These are phyloP conservation scores for Eucalyptus curtisii DNA, from an alignment of 345 rosid genomes.

Conservation along the genomic window DNA sequence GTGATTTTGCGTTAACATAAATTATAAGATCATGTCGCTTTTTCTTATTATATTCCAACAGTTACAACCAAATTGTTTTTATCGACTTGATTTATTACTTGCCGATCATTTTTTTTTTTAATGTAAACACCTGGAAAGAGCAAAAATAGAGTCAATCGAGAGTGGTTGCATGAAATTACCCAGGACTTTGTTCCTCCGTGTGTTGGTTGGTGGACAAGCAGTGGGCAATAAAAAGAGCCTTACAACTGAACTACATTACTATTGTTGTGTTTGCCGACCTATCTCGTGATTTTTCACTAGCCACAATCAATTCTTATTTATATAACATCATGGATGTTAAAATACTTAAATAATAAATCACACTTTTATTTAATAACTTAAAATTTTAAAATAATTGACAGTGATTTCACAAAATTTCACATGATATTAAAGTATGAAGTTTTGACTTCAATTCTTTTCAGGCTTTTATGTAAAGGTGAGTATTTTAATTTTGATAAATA, in stretches of 20 bases:
- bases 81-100: no score
- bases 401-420: background rate
- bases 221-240: background rate
- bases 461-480: no score
- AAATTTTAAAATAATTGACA: no score
- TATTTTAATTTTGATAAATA: background rate
- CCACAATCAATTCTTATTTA: background rate
- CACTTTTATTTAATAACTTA: no score
- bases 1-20: no score
- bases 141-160: background rate
- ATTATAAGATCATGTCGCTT: accelerated
- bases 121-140: no score
- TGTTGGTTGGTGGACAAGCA: background rate
- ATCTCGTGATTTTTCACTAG: background rate
- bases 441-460: no score
- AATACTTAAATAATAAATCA: no score
- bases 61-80: no score
- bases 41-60: no score
- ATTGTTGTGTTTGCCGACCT: background rate
- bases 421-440: no score
- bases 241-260: background rate
- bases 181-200: background rate
- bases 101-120: no score
- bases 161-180: background rate
- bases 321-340: background rate